Evolutionary conservation across 306 rosid genomes (phyloP).

Genomic region (Mucuna pruriens): DNA sequence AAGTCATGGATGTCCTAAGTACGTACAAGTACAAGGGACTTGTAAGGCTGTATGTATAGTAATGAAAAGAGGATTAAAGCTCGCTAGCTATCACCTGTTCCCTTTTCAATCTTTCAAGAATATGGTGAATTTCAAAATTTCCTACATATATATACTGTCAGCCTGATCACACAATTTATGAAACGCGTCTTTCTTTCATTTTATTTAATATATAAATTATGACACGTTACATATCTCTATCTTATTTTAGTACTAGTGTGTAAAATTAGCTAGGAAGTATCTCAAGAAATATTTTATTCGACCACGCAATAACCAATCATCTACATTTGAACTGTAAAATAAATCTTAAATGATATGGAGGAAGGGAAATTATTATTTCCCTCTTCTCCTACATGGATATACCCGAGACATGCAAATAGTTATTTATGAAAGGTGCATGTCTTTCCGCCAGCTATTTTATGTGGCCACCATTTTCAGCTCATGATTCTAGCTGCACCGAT

Average conservation of each 20-base stretch:
- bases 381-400: neutral
- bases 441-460: neutral
- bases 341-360: neutral
- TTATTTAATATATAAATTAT: neutral
- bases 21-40: neutral
- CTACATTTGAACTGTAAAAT: neutral
- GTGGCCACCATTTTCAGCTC: neutral
- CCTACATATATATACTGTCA: neutral
- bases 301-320: neutral
- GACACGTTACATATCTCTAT: neutral
- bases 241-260: neutral
- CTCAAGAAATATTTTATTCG: neutral
- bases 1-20: too few species aligned
- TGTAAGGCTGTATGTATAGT: neutral
- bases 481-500: neutral
- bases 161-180: conserved; percentile 30
- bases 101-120: neutral
- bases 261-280: neutral
- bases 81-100: neutral
- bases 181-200: conserved; percentile 31
- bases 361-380: neutral
- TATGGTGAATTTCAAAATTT: neutral
- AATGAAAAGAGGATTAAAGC: neutral
- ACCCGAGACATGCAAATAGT: neutral
- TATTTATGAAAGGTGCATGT: too few species aligned